Conservation (phyloP, 148 eudicot species). For the Vaccinium corymbosum region DNA sequence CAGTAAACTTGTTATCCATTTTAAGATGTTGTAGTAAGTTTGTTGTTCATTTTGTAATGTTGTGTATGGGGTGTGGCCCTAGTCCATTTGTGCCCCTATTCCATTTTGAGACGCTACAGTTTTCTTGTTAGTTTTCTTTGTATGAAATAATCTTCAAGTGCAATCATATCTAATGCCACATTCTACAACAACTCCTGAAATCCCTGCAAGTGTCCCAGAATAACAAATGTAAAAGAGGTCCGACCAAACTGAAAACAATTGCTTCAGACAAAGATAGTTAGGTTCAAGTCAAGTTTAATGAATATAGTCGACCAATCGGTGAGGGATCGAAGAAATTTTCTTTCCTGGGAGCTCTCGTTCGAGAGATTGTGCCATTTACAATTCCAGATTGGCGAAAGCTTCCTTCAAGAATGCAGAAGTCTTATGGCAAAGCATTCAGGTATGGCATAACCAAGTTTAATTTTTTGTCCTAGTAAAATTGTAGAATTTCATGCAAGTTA, state of each 20-base stretch:
- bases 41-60: too few relatives aligned
- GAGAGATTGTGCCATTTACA: too few relatives aligned
- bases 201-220: neutral
- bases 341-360: too few relatives aligned
- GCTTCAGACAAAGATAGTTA: neutral
- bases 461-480: neutral
- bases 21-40: too few relatives aligned
- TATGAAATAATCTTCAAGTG: too few relatives aligned
- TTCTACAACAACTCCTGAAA: neutral
- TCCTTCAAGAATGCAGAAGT: neutral
- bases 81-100: too few relatives aligned
- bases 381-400: too few relatives aligned
- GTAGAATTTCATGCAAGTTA: neutral
- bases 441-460: neutral
- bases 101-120: too few relatives aligned
- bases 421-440: neutral
- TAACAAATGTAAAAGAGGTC: neutral
- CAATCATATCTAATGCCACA: slow-evolving; percentile 28
- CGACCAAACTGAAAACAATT: neutral
- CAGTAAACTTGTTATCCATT: too few relatives aligned
- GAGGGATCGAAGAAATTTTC: neutral
- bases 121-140: too few relatives aligned
- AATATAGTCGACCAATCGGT: neutral
- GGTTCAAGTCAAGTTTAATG: neutral
- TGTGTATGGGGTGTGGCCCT: too few relatives aligned